These are phyloP conservation scores for Aspergillus calidoustus DNA, from an alignment of 2,329 filamentous ascomycete species.

Conservation along the genomic window DNA sequence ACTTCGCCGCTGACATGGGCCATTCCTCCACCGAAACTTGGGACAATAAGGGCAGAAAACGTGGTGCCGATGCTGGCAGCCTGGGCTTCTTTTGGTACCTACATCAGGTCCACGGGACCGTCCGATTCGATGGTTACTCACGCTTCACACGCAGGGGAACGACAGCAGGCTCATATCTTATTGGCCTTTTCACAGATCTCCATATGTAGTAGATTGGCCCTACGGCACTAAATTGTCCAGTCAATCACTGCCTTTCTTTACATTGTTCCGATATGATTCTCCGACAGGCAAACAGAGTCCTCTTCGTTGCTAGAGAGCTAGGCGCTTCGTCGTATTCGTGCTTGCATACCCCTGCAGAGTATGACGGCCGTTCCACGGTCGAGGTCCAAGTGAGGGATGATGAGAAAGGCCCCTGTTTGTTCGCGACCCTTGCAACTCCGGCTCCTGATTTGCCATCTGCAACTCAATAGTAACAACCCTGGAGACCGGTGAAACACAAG, in stretches of 20 bases:
- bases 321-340: neutral
- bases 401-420: neutral
- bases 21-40: neutral
- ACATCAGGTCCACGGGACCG: conserved; percentile 5
- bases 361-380: neutral
- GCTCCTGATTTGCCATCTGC: conserved; percentile 1
- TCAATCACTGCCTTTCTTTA: conserved; percentile 7
- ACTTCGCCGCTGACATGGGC: neutral
- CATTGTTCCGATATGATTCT: neutral
- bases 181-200: conserved; percentile 11
- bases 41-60: neutral
- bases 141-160: conserved; percentile 16
- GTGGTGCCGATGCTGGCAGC: neutral
- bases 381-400: neutral
- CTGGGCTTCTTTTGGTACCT: conserved; percentile 4
- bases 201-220: conserved; percentile 5
- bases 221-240: conserved; percentile 8
- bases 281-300: conserved; percentile 1
- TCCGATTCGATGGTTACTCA: conserved; percentile 14
- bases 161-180: conserved; percentile 3
- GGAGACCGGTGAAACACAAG: neutral
- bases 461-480: neutral
- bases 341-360: neutral
- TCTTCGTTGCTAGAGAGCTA: neutral
- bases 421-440: neutral